Evolutionary conservation across 1,284 basidiomycete species (phyloP), one percentile per base, ranked within the genome.

Genomic region (Vanrija sp.): DNA sequence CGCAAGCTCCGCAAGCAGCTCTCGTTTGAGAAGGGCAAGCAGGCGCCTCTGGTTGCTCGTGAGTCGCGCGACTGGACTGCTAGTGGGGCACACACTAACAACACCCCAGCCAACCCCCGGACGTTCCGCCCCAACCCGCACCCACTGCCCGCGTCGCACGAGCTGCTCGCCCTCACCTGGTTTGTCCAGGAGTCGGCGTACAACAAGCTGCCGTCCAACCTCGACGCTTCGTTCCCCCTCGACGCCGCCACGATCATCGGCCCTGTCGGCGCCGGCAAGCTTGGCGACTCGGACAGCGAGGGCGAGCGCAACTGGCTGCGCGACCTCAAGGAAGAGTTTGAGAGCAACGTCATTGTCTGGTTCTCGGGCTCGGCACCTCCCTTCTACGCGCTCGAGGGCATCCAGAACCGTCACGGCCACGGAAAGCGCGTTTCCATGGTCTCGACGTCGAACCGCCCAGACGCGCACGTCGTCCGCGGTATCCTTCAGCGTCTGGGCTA

Each of bases 111-210:
- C 23, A 38, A 41, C 25, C 54, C 60, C 3, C 51, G 51, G 2
- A 45, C 54, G 9, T 37, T 57, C 39, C 59, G 60, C 25, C 67
- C 69, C 4, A 55, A 59, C 14, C 19, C 63, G 16, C 67, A 64
- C 48, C 66, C 70, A 5, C 55, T 73, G 6, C 71, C 73, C 1
- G 22, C 52, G 0, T 52, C 68, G 1, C 72, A 75, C 60, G 73
- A 76, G 54, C 65, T 76, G 3, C 65, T 76, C 14, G 75, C 73
- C 3, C 62, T 76, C 9, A 73, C 75, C 56, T 70, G 70, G 0
- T 75, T 70, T 56, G 58, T 75, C 31, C 60, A 73, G 19, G 62
- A 70, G 42, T 64, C 65, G 3, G 53, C 58, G 7, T 64, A 65
- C 51, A 64, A 73, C 55, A 35, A 60, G 16, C 64, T 76, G n/a